phyloP scores from a whole-genome alignment of 1,284 basidiomycete genomes.

The Grifola frondosa region DNA sequence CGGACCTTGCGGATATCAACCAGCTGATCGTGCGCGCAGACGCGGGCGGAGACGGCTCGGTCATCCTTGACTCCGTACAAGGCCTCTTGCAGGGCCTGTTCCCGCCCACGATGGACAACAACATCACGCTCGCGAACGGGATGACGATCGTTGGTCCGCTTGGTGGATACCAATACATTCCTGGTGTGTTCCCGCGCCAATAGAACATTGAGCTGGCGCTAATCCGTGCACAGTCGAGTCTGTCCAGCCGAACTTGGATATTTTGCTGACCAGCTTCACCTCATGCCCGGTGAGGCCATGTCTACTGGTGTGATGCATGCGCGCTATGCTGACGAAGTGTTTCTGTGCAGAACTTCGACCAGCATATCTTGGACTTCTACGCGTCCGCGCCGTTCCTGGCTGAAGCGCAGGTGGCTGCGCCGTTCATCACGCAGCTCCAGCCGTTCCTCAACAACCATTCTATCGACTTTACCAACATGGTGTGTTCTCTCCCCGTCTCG shows the following conservation, averaged over 20 bases:
- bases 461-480: slow-evolving; percentile 43
- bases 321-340: too few species aligned
- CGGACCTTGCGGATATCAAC: slow-evolving; percentile 23
- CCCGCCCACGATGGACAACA: slow-evolving; percentile 31
- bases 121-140: slow-evolving; percentile 42
- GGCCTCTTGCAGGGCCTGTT: slow-evolving; percentile 34
- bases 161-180: slow-evolving; percentile 38
- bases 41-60: slow-evolving; percentile 35
- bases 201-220: neutral
- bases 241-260: slow-evolving; percentile 39
- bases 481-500: slow-evolving; percentile 14
- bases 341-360: slow-evolving; percentile 21
- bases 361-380: slow-evolving; percentile 26
- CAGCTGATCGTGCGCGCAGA: slow-evolving; percentile 21
- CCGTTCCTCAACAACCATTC: slow-evolving; percentile 42
- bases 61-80: slow-evolving; percentile 35
- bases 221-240: slow-evolving; percentile 30
- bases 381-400: slow-evolving; percentile 34
- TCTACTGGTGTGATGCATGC: neutral
- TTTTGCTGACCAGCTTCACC: slow-evolving; percentile 45
- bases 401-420: slow-evolving; percentile 31
- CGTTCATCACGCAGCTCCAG: slow-evolving; percentile 42
- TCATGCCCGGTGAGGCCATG: slow-evolving; percentile 32
- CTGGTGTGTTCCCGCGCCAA: slow-evolving; percentile 9
- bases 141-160: slow-evolving; percentile 38